Percentiles rank a stretch among this genome's conserved stretches.
Evolutionary conservation across 179 eudicot species (phyloP).

Genomic region (Heliamphora pulchella): DNA sequence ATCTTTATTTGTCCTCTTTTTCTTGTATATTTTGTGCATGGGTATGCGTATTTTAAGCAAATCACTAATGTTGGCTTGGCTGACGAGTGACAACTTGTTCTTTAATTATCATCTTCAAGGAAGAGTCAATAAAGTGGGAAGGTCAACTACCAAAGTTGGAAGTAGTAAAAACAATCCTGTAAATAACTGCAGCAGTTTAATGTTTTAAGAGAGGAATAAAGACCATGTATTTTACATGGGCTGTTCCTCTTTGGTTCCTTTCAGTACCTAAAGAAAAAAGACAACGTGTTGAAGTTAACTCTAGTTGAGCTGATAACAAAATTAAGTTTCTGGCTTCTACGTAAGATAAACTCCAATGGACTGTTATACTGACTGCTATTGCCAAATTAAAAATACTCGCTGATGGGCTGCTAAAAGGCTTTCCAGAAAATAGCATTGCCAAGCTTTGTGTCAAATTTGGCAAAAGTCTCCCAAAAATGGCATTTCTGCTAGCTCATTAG

Average conservation of each 20-base stretch:
- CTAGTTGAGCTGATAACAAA: not conserved
- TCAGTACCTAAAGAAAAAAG: not conserved
- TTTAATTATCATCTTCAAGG: not conserved
- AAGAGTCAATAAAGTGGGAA: not conserved
- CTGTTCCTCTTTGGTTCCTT: not conserved
- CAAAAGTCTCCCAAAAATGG: too few species aligned
- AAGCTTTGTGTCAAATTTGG: too few species aligned
- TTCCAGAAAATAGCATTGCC: too few species aligned
- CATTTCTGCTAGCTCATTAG: too few species aligned
- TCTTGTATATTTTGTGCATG: too few species aligned
- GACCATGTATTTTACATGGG: not conserved
- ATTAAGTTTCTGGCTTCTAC: not conserved
- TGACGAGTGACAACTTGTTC: not conserved
- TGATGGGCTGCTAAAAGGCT: too few species aligned
- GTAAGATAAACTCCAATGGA: too few species aligned
- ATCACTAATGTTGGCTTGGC: too few species aligned
- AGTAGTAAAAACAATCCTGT: not conserved
- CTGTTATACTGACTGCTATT: too few species aligned
- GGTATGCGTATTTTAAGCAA: too few species aligned
- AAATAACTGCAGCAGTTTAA: not conserved
- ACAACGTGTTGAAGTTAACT: not conserved
- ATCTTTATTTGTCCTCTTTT: not conserved
- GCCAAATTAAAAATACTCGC: too few species aligned
- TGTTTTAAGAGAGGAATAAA: not conserved
- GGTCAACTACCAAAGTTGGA: not conserved